Conservation (phyloP, 768 basidiomycete species). For the Amanita subjunquillea region DNA sequence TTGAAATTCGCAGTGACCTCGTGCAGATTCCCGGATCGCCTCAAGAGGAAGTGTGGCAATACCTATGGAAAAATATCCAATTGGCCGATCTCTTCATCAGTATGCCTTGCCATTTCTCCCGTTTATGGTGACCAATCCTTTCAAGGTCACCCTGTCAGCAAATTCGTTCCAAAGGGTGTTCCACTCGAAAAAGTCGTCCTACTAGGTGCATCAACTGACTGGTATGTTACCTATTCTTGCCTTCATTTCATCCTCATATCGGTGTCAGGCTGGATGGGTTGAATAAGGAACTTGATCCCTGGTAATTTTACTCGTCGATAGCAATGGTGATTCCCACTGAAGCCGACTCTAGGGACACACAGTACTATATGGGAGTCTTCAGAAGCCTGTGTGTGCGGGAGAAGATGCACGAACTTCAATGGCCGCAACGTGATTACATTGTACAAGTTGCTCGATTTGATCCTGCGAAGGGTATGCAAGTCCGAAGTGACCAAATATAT, state of each 20-base stretch:
- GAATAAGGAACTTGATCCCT: constrained; percentile 76
- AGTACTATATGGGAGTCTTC: constrained; percentile 88
- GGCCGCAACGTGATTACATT: constrained; percentile 79
- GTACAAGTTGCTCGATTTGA: constrained; percentile 94
- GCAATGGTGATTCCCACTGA: background rate
- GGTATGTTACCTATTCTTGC: constrained; percentile 32
- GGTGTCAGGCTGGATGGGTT: constrained; percentile 74
- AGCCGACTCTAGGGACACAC: constrained; percentile 43
- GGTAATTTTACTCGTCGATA: constrained; percentile 20
- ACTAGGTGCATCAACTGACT: constrained; percentile 79
- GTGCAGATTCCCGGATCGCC: constrained; percentile 74
- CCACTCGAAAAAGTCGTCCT: constrained; percentile 60
- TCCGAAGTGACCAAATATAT: too few relatives aligned
- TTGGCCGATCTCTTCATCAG: constrained; percentile 87
- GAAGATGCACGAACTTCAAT: constrained; percentile 70
- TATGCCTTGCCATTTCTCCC: constrained; percentile 18
- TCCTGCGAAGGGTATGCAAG: constrained; percentile 44
- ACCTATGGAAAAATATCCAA: constrained; percentile 88
- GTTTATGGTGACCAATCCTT: background rate
- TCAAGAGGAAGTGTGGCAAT: constrained; percentile 90
- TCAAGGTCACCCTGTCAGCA: constrained; percentile 78
- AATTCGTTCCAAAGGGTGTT: constrained; percentile 86
- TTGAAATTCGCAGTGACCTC: constrained; percentile 86
- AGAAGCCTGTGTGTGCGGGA: constrained; percentile 65
- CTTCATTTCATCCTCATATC: background rate